phyloP scores from a whole-genome alignment of 1,139 yeast species.

The Suhomyces wounanorum region DNA sequence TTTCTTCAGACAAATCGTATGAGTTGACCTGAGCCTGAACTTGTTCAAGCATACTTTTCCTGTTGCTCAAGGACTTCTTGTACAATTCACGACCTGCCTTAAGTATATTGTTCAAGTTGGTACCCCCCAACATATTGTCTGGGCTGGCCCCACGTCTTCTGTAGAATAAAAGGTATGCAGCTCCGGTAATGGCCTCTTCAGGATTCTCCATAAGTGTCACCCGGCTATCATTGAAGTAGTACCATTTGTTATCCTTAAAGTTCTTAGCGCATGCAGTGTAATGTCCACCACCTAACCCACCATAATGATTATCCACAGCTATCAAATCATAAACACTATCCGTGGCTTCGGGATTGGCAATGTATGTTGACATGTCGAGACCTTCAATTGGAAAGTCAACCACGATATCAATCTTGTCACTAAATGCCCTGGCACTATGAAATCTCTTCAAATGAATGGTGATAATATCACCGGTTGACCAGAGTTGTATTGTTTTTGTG shows the following conservation, averaged over 20 bases:
- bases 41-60: slow-evolving; percentile 19
- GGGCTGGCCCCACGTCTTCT: slow-evolving; percentile 50
- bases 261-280: slow-evolving; percentile 90
- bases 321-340: slow-evolving; percentile 71
- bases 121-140: slow-evolving; percentile 39
- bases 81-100: slow-evolving; percentile 15
- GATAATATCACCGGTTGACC: slow-evolving; percentile 89
- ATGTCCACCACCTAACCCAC: slow-evolving; percentile 98
- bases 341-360: slow-evolving; percentile 35
- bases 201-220: slow-evolving; percentile 65
- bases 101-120: slow-evolving; percentile 22
- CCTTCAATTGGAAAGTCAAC: slow-evolving; percentile 89
- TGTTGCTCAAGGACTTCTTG: slow-evolving; percentile 13
- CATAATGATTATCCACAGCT: slow-evolving; percentile 94
- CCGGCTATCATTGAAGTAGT: slow-evolving; percentile 84
- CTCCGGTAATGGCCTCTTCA: slow-evolving; percentile 64
- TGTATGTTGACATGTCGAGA: slow-evolving; percentile 65
- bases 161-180: slow-evolving; percentile 88
- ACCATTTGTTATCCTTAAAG: slow-evolving; percentile 78
- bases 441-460: slow-evolving; percentile 90
- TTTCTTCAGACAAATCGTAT: slow-evolving; percentile 18
- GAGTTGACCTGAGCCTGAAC: slow-evolving; percentile 27
- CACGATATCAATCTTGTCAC: slow-evolving; percentile 84
- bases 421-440: slow-evolving; percentile 78
- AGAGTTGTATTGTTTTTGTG: slow-evolving; percentile 84